phyloP scores from a whole-genome alignment of 202 grass and related monocot genomes.

The Setaria viridis region DNA sequence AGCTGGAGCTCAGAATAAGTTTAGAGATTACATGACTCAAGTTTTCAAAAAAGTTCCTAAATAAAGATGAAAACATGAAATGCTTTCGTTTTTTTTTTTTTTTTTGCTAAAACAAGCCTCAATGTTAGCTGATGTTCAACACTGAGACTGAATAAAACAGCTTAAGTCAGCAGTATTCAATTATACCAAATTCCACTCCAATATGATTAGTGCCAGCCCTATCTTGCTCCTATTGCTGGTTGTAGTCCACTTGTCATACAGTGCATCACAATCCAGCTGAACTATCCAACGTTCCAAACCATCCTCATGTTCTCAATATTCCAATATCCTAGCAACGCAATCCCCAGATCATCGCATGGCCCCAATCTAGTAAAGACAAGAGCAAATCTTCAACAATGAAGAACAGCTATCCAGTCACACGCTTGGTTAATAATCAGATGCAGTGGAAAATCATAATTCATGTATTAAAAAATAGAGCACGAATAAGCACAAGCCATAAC shows the following conservation, averaged over 20 bases:
- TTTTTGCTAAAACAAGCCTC: not conserved
- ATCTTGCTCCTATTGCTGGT: slow-evolving; percentile 59
- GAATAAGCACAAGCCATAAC: slow-evolving; percentile 5
- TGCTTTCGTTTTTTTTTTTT: not conserved
- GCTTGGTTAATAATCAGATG: slow-evolving; percentile 32
- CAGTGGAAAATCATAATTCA: slow-evolving; percentile 23
- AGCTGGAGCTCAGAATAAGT: slow-evolving; percentile 3
- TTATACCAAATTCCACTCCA: slow-evolving; percentile 49
- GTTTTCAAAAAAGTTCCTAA: slow-evolving; percentile 11
- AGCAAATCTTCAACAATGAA: slow-evolving; percentile 52
- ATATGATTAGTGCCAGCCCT: slow-evolving; percentile 51
- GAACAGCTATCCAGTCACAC: slow-evolving; percentile 30
- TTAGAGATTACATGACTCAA: slow-evolving; percentile 16
- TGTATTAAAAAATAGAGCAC: slow-evolving; percentile 27
- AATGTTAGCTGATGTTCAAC: not conserved
- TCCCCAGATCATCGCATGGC: slow-evolving; percentile 48
- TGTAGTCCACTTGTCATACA: slow-evolving; percentile 57
- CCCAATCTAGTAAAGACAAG: slow-evolving; percentile 55
- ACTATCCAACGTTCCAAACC: slow-evolving; percentile 56
- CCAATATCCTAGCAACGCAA: slow-evolving; percentile 61
- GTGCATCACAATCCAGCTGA: slow-evolving; percentile 54
- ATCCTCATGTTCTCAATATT: slow-evolving; percentile 44
- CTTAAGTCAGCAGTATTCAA: slow-evolving; percentile 41
- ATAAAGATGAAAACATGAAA: slow-evolving; percentile 26
- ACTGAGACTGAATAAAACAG: slow-evolving; percentile 34